Evolutionary conservation across 2,329 filamentous ascomycete species (phyloP).

Genomic region (Fragosphaeria purpurea): DNA sequence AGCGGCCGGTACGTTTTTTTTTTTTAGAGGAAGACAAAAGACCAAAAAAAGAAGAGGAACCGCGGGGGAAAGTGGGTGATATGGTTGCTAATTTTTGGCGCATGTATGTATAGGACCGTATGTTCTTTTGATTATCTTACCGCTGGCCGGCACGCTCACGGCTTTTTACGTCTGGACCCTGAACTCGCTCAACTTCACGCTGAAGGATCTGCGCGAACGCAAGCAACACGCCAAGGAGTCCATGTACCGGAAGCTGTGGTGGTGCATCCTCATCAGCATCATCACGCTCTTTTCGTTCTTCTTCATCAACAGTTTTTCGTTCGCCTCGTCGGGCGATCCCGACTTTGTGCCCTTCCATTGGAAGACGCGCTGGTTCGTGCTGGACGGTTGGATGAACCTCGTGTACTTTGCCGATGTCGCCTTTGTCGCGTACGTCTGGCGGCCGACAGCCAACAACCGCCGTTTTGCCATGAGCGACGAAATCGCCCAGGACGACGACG

Average conservation of each 20-base stretch:
- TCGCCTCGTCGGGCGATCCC: constrained; percentile 72
- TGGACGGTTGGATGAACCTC: constrained; percentile 94
- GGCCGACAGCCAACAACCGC: constrained; percentile 91
- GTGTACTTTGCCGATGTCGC: constrained; percentile 91
- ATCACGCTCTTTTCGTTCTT: constrained; percentile 96
- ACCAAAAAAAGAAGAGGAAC: too few species aligned
- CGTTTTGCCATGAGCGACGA: constrained; percentile 99
- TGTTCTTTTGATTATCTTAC: constrained; percentile 85
- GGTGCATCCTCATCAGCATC: constrained; percentile 87
- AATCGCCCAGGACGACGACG: constrained; percentile 96
- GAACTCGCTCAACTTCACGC: constrained; percentile 86
- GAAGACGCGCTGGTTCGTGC: constrained; percentile 94
- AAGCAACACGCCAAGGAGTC: constrained; percentile 86
- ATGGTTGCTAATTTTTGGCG: too few species aligned
- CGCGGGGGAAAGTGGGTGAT: too few species aligned
- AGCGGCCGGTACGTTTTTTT: constrained; percentile 49
- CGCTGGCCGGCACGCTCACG: constrained; percentile 81
- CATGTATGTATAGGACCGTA: constrained; percentile 46
- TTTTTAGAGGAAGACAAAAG: too few species aligned
- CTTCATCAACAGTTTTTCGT: constrained; percentile 95
- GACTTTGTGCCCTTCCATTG: constrained; percentile 95
- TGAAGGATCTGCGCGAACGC: constrained; percentile 89
- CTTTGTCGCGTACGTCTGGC: constrained; percentile 92
- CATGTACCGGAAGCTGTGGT: constrained; percentile 99
- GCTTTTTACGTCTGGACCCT: constrained; percentile 98